Conservation (phyloP, 306 rosid species). For the Citrullus amarus region DNA sequence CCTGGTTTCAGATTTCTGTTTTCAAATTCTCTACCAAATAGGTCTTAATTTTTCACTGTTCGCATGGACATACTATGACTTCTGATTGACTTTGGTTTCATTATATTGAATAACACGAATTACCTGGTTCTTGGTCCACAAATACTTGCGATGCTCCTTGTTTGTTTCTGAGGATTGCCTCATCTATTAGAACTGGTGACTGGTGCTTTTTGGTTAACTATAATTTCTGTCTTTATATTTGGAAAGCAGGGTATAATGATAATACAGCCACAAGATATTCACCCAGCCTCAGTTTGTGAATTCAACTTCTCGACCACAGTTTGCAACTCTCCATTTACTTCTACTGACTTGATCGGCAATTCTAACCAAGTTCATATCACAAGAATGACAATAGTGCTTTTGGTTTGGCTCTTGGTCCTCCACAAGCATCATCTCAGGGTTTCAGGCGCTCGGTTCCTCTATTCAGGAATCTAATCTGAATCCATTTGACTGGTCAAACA, state of each 20-base stretch:
- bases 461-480: conserved; percentile 37
- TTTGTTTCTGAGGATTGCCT: background rate
- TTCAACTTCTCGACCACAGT: conserved; percentile 48
- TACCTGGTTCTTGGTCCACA: background rate
- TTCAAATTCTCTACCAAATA: too few relatives aligned
- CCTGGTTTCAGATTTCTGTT: too few relatives aligned
- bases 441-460: conserved; percentile 41
- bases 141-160: background rate
- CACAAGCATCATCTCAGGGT: conserved; percentile 65
- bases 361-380: conserved; percentile 39
- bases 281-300: conserved; percentile 37
- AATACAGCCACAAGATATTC: conserved; percentile 37
- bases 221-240: background rate
- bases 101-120: background rate
- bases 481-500: conserved; percentile 78
- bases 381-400: conserved; percentile 35
- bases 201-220: background rate
- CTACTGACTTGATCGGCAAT: conserved; percentile 38
- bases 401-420: conserved; percentile 83
- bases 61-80: background rate
- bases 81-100: background rate
- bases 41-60: background rate
- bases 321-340: conserved; percentile 35
- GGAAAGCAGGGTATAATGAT: conserved; percentile 47
- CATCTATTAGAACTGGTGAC: background rate